phyloP scores from a whole-genome alignment of 495 filamentous ascomycete species.

The Neurospora hispaniola region DNA sequence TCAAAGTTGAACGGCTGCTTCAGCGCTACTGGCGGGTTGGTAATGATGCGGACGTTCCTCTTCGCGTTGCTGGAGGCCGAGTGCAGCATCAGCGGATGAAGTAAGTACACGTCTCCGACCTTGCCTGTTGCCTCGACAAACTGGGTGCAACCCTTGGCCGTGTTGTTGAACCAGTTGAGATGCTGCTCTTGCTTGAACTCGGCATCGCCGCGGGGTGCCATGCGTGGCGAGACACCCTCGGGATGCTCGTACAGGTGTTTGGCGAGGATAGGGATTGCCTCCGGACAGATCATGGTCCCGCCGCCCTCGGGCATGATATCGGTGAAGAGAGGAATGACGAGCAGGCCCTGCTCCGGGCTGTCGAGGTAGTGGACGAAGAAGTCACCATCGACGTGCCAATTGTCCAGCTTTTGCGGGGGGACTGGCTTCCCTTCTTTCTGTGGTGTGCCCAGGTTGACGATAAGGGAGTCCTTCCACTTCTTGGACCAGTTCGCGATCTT shows the following conservation, averaged over 20 bases:
- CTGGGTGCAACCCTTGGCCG: conserved; percentile 33
- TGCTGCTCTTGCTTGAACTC: conserved; percentile 30
- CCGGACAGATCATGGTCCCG: conserved; percentile 55
- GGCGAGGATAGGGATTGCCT: conserved; percentile 48
- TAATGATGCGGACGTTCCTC: conserved; percentile 54
- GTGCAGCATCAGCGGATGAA: conserved; percentile 69
- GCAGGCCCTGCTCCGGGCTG: conserved; percentile 58
- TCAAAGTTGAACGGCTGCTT: conserved; percentile 56
- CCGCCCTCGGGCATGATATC: conserved; percentile 53
- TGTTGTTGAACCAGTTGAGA: conserved; percentile 43
- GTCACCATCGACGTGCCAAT: conserved; percentile 70
- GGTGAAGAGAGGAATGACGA: conserved; percentile 61
- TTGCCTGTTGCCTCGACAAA: conserved; percentile 59
- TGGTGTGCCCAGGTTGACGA: conserved; percentile 59
- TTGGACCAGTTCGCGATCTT: conserved; percentile 39
- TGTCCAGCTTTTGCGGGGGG: conserved; percentile 38
- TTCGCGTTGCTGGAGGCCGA: conserved; percentile 50
- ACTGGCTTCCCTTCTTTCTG: conserved; percentile 41
- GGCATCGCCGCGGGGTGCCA: conserved; percentile 43
- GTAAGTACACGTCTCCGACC: conserved; percentile 55
- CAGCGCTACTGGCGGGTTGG: conserved; percentile 57
- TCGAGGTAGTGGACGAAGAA: conserved; percentile 71
- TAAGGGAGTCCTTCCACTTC: conserved; percentile 57
- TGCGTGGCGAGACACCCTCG: conserved; percentile 56
- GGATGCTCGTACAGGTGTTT: conserved; percentile 53